phyloP scores from a whole-genome alignment of 164 flowering plant species.

The Sedum album region DNA sequence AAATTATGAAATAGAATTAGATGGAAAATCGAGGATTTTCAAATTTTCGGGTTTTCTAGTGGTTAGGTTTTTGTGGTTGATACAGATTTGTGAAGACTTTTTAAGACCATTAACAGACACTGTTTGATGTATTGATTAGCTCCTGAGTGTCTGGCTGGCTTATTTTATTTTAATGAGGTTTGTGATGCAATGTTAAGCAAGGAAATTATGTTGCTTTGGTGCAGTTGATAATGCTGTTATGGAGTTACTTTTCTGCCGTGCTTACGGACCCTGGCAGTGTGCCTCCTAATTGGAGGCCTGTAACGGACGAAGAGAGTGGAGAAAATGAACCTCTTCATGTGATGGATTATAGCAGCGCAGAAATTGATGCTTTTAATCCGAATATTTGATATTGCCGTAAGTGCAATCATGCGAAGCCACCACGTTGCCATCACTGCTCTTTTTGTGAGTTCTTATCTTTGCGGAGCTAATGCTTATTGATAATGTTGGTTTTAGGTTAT shows the following conservation, averaged over 20 bases:
- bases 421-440: conserved; percentile 99
- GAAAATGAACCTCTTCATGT: conserved; percentile 64
- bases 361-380: conserved; percentile 29
- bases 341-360: conserved; percentile 29
- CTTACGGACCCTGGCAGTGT: conserved; percentile 93
- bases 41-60: no score
- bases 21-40: no score
- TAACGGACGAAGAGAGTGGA: conserved; percentile 78
- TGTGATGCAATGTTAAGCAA: background rate
- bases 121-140: background rate
- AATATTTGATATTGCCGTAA: conserved; percentile 74
- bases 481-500: background rate
- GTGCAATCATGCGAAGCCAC: conserved; percentile 90
- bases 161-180: background rate
- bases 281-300: conserved; percentile 88
- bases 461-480: background rate
- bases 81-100: no score
- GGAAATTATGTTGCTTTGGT: conserved; percentile 4
- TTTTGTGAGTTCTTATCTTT: conserved; percentile 59
- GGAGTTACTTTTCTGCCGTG: conserved; percentile 96
- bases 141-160: background rate
- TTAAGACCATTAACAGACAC: no score
- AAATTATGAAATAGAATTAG: no score
- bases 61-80: background rate
- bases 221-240: conserved; percentile 89